Conservation (phyloP, 805 yeast genomes). For the Teunomyces kruisii region DNA sequence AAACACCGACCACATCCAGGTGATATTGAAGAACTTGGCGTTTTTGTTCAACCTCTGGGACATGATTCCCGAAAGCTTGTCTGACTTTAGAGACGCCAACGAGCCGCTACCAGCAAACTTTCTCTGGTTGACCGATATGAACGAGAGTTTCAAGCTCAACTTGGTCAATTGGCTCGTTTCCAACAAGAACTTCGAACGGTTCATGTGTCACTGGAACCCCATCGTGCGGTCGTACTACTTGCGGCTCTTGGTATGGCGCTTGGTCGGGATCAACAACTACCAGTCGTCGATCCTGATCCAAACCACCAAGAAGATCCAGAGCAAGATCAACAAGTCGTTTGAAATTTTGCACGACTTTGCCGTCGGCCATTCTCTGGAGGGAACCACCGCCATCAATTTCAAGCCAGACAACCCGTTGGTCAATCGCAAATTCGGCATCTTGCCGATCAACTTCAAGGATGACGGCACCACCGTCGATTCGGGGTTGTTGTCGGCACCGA, state of each 20-base stretch:
- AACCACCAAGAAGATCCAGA: constrained; percentile 29
- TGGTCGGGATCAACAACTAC: constrained; percentile 43
- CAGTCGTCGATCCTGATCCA: constrained; percentile 33
- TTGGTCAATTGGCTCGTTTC: constrained; percentile 56
- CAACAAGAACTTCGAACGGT: constrained; percentile 49
- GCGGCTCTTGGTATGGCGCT: constrained; percentile 67
- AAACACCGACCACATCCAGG: constrained; percentile 57
- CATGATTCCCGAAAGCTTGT: constrained; percentile 47
- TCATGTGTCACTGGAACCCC: constrained; percentile 80
- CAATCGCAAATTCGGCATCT: constrained; percentile 50
- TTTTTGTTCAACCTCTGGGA: constrained; percentile 77
- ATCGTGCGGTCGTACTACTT: constrained; percentile 68
- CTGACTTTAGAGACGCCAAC: constrained; percentile 8
- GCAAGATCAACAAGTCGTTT: constrained; percentile 29
- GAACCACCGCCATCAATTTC: constrained; percentile 15
- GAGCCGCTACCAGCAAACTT: constrained; percentile 8
- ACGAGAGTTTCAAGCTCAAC: constrained; percentile 47
- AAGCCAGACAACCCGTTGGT: constrained; percentile 41
- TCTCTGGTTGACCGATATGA: constrained; percentile 41
- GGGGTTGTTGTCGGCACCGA: constrained; percentile 15
- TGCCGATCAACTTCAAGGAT: constrained; percentile 29
- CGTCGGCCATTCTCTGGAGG: constrained; percentile 13
- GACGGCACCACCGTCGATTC: constrained; percentile 15
- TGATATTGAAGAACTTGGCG: constrained; percentile 62
- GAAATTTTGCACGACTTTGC: constrained; percentile 25